Evolutionary conservation across 768 basidiomycete species (phyloP).

Genomic region (Agaricus bisporus): DNA sequence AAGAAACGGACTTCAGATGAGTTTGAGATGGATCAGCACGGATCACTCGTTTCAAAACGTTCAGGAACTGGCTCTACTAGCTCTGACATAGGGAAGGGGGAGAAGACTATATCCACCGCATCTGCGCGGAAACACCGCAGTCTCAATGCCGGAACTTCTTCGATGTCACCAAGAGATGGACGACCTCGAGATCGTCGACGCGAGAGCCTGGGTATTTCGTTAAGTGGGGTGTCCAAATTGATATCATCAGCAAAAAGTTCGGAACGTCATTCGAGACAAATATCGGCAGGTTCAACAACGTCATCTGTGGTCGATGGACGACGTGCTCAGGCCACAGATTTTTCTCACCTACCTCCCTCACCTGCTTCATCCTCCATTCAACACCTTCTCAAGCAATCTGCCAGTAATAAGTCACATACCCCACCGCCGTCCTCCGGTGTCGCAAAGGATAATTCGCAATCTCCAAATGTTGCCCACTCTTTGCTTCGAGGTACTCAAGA

Average conservation of each 20-base stretch:
- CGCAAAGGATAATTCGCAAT: slow-evolving; percentile 36
- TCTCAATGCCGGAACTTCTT: slow-evolving; percentile 48
- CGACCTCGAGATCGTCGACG: slow-evolving; percentile 51
- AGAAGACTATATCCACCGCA: slow-evolving; percentile 31
- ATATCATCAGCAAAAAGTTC: slow-evolving; percentile 24
- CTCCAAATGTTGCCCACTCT: slow-evolving; percentile 77
- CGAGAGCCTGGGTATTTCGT: slow-evolving; percentile 43
- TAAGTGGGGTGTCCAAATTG: slow-evolving; percentile 32
- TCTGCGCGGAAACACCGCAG: slow-evolving; percentile 65
- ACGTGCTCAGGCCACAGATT: slow-evolving; percentile 67
- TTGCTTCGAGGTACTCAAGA: slow-evolving; percentile 83
- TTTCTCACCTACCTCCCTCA: slow-evolving; percentile 86
- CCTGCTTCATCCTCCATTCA: slow-evolving; percentile 88
- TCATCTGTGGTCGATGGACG: slow-evolving; percentile 57
- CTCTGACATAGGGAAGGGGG: slow-evolving; percentile 48
- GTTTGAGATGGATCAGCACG: slow-evolving; percentile 73
- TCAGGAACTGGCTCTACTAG: slow-evolving; percentile 21
- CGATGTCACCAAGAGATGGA: slow-evolving; percentile 29
- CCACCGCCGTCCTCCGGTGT: slow-evolving; percentile 29
- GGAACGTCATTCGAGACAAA: slow-evolving; percentile 55
- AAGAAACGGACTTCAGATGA: slow-evolving; percentile 79
- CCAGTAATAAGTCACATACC: slow-evolving; percentile 29
- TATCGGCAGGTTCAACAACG: slow-evolving; percentile 63
- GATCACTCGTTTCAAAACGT: slow-evolving; percentile 51
- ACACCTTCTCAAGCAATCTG: slow-evolving; percentile 63